phyloP scores from a whole-genome alignment of 441 rosid species.

The Gossypium gossypioides region DNA sequence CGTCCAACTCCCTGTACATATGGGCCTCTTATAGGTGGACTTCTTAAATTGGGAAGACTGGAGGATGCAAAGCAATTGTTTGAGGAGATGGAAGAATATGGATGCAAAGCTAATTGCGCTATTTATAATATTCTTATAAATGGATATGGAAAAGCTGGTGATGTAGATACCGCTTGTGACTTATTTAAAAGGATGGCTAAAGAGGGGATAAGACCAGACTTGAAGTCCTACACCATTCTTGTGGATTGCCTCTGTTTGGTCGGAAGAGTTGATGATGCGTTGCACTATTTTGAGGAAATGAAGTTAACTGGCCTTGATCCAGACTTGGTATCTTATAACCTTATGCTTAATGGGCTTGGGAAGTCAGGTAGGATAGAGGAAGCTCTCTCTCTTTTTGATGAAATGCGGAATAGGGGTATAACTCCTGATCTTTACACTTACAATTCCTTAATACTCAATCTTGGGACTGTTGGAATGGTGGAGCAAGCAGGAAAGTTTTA shows the following conservation, averaged over 20 bases:
- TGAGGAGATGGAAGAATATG: conserved; percentile 66
- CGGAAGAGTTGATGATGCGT: conserved; percentile 71
- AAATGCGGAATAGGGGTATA: conserved; percentile 56
- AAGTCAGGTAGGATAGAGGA: conserved; percentile 54
- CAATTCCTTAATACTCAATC: conserved; percentile 62
- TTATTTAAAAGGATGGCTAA: conserved; percentile 59
- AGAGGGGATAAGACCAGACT: conserved; percentile 79
- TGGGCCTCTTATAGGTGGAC: conserved; percentile 79
- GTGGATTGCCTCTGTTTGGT: conserved; percentile 59
- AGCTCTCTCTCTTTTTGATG: conserved; percentile 55
- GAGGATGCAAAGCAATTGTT: conserved; percentile 61
- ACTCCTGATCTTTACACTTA: conserved; percentile 76
- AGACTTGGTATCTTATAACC: conserved; percentile 64
- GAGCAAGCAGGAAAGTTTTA: conserved; percentile 58
- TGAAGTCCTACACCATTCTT: conserved; percentile 72
- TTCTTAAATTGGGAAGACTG: conserved; percentile 52
- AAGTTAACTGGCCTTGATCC: conserved; percentile 56
- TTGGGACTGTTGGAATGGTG: conserved; percentile 61
- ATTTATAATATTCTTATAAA: conserved; percentile 78
- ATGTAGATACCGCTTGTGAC: conserved; percentile 53
- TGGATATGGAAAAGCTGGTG: conserved; percentile 74
- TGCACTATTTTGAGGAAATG: conserved; percentile 54
- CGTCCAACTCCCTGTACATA: conserved; percentile 74
- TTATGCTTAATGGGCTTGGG: conserved; percentile 75
- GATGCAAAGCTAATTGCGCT: conserved; percentile 74